Base-by-base conservation (phyloP, 495 filamentous ascomycete species). In the Tetracladium setigerum region DNA sequence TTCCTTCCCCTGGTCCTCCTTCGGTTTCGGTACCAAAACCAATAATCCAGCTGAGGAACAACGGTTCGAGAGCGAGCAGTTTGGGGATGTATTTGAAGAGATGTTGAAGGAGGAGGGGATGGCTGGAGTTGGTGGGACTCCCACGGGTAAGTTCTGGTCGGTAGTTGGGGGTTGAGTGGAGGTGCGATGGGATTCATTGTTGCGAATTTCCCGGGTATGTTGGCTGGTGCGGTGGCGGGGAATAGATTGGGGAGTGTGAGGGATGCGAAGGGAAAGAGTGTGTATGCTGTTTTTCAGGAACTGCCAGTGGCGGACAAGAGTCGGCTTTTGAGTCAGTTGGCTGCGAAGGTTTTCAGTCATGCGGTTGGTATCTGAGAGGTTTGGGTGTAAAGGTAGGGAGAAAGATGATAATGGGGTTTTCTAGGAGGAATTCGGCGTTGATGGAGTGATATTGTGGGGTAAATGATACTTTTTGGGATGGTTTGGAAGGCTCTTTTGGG, bases 81-180 rank as follows among this genome's bases (percentile, higher is more conserved):
- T 97, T 61, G 88, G 83, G 15, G 76, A 79, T 50, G 84, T 89
- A 2, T 98, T 98, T 59, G 94, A 98, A 72, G 92, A 98, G 73
- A 98, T 98, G 92, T 66, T 97, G 64, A 78, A 85, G 30, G 92
- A 98, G 55, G 85, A 96, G 61, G 92, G 91, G 0, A 74, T 97
- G 64, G 83, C 84, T 0, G 80, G 82, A 46, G 74, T 77, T 15
- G 62, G 56, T 6, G 68, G 57, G 14, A 57, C 58, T 17, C 82
- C 83, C 14, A 89, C 81, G 1, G 72, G 78, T 16, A 83, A 81
- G 50, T 89, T 97, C 61, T 98, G 92, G 91, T 73, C 81, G 19
- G 55, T 95, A 30, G 65, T 96, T 9, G 92, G 92, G 89, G 87
- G 2, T 52, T 94, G 9, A 91, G 86, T 59, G 92, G 92, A 17